A percentile compares a stretch with the other conserved stretches of the same genome.
These are phyloP conservation scores for Castanea crenata DNA, from an alignment of 306 rosid genomes.

Conservation along the genomic window DNA sequence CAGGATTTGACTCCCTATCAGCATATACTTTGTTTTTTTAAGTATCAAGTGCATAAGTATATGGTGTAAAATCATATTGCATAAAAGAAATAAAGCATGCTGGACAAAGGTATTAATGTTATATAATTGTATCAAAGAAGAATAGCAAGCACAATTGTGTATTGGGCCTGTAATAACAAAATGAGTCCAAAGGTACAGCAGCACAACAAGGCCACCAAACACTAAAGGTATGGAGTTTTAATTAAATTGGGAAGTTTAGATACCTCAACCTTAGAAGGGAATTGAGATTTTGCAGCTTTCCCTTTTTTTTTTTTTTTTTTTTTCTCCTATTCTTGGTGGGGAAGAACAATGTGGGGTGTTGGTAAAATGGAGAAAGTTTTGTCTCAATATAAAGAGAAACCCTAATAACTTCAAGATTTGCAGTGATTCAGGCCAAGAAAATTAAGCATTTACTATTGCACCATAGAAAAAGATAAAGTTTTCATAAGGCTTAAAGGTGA, in stretches of 20 bases:
- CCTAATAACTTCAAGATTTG: background rate
- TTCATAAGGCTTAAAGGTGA: background rate
- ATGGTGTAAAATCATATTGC: background rate
- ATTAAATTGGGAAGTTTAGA: too few relatives aligned
- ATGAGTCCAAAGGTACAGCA: too few relatives aligned
- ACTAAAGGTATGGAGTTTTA: too few relatives aligned
- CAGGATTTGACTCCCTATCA: too few relatives aligned
- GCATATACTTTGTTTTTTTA: too few relatives aligned
- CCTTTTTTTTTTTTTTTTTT: background rate
- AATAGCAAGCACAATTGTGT: background rate
- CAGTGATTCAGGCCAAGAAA: background rate
- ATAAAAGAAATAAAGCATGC: background rate
- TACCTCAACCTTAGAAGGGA: background rate
- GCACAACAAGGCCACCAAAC: too few relatives aligned
- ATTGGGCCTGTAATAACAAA: background rate
- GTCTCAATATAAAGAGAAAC: background rate
- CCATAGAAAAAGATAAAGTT: background rate
- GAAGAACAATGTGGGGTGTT: background rate
- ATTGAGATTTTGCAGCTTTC: background rate
- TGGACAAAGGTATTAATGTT: background rate
- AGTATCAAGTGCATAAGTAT: background rate
- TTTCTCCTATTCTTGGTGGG: too few relatives aligned
- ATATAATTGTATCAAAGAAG: background rate
- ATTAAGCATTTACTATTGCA: background rate
- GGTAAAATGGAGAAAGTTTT: too few relatives aligned